A percentile compares a stretch with the other conserved stretches of the same genome.
phyloP scores from a whole-genome alignment of 2,329 filamentous ascomycete genomes.

The Didymella arachidicola region DNA sequence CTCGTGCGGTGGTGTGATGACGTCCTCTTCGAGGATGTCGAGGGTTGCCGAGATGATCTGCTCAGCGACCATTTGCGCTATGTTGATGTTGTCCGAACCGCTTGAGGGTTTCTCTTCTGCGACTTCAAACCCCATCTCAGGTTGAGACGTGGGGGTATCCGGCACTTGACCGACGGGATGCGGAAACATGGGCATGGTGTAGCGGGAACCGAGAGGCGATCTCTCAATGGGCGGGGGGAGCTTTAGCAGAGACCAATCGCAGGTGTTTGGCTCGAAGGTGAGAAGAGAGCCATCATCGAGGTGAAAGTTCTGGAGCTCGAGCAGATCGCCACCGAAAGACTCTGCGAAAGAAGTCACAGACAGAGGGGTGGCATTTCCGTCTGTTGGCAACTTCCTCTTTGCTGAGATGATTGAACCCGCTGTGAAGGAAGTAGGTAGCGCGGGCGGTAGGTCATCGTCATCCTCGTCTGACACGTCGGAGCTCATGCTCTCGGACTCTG shows the following conservation, averaged over 20 bases:
- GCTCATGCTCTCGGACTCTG: slow-evolving; percentile 34
- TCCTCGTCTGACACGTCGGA: slow-evolving; percentile 32
- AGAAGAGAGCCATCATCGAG: slow-evolving; percentile 40
- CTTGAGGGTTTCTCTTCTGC: slow-evolving; percentile 42
- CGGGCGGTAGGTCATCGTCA: slow-evolving; percentile 27
- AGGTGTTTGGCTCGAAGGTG: slow-evolving; percentile 44
- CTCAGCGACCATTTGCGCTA: slow-evolving; percentile 75
- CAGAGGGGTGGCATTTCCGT: slow-evolving; percentile 48
- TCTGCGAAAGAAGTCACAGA: slow-evolving; percentile 48
- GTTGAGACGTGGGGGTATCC: slow-evolving; percentile 46
- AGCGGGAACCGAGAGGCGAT: slow-evolving; percentile 29
- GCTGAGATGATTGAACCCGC: slow-evolving; percentile 30
- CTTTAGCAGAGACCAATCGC: slow-evolving; percentile 50
- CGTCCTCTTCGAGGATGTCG: slow-evolving; percentile 41
- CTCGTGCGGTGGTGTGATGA: background rate
- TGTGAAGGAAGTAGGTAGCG: slow-evolving; percentile 24
- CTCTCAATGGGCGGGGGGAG: slow-evolving; percentile 39
- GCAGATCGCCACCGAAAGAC: slow-evolving; percentile 41
- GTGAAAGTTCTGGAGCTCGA: slow-evolving; percentile 37
- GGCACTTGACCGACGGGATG: slow-evolving; percentile 37
- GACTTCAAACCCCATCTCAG: slow-evolving; percentile 36
- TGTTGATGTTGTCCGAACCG: slow-evolving; percentile 69
- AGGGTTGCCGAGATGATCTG: slow-evolving; percentile 67
- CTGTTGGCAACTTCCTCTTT: slow-evolving; percentile 47
- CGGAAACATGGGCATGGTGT: slow-evolving; percentile 40